These are phyloP conservation scores for Mycena galericulata DNA, from an alignment of 768 basidiomycete species.

Conservation along the genomic window DNA sequence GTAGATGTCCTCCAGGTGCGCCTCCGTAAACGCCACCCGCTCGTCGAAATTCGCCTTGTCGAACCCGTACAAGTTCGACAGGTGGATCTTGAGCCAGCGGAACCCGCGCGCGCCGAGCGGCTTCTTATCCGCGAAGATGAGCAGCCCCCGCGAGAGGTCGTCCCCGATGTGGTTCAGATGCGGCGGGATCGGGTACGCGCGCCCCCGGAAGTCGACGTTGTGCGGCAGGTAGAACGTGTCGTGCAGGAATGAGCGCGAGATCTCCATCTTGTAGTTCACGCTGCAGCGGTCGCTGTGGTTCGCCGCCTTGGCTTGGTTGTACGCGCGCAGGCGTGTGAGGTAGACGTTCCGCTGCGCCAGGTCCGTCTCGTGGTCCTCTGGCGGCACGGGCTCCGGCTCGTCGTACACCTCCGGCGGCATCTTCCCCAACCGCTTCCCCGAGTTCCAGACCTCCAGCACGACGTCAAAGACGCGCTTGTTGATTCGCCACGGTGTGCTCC, in stretches of 20 bases:
- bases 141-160: constrained; percentile 88
- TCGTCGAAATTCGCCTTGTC: constrained; percentile 97
- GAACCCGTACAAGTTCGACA: constrained; percentile 92
- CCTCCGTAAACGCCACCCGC: constrained; percentile 82
- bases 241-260: constrained; percentile 91
- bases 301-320: constrained; percentile 72
- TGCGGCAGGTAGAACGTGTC: constrained; percentile 94
- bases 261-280: constrained; percentile 97
- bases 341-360: constrained; percentile 66
- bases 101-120: constrained; percentile 88
- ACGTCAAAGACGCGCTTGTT: constrained; percentile 83
- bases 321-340: constrained; percentile 64
- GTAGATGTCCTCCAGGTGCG: constrained; percentile 80
- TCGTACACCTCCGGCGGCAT: constrained; percentile 83
- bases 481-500: constrained; percentile 90
- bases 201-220: constrained; percentile 97
- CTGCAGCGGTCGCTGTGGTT: constrained; percentile 94
- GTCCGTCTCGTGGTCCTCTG: constrained; percentile 59
- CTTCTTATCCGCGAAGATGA: constrained; percentile 84
- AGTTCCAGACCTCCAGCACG: constrained; percentile 88
- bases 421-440: constrained; percentile 83
- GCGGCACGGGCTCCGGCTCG: constrained; percentile 70
- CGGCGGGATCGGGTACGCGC: constrained; percentile 96
- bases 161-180: constrained; percentile 97
- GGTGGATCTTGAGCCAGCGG: constrained; percentile 95